A percentile compares a stretch with the other conserved stretches of the same genome.
Evolutionary conservation across 768 basidiomycete species (phyloP).

Genomic region (Termitomyces sp.): DNA sequence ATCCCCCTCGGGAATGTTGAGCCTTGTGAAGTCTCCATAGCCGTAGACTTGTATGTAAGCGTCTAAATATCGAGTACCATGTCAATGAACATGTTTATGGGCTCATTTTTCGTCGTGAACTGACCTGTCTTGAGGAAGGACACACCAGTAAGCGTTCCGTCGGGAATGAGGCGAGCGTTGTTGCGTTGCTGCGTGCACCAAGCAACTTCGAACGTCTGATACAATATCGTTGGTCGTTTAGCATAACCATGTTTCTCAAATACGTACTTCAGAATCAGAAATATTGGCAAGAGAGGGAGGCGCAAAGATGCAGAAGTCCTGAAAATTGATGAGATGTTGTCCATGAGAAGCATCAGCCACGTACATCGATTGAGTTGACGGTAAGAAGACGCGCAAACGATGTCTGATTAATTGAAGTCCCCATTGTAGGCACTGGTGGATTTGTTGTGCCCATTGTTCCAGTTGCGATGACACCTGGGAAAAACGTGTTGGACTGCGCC

Average conservation of each 20-base stretch:
- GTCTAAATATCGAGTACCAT: conserved; percentile 14
- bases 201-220: conserved; percentile 36
- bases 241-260: not conserved
- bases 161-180: conserved; percentile 40
- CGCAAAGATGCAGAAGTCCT: conserved; percentile 41
- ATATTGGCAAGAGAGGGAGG: conserved; percentile 29
- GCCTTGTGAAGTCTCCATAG: conserved; percentile 35
- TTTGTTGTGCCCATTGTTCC: conserved; percentile 37
- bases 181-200: conserved; percentile 42
- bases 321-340: not conserved
- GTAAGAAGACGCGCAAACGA: conserved; percentile 34
- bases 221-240: not conserved
- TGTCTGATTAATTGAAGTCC: conserved; percentile 36
- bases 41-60: conserved; percentile 39
- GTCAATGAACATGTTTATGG: not conserved
- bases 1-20: conserved; percentile 36
- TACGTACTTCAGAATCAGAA: conserved; percentile 32
- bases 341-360: not conserved
- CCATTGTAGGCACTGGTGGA: conserved; percentile 33
- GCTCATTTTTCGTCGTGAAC: not conserved
- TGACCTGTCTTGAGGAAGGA: conserved; percentile 36
- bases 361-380: conserved; percentile 36
- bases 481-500: conserved; percentile 13
- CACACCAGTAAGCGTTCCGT: conserved; percentile 36
- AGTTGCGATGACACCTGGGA: conserved; percentile 35